Evolutionary conservation across 2,329 filamentous ascomycete genomes (phyloP), one percentile per base, ranked within the genome.

Genomic region (Fusarium keratoplasticum): DNA sequence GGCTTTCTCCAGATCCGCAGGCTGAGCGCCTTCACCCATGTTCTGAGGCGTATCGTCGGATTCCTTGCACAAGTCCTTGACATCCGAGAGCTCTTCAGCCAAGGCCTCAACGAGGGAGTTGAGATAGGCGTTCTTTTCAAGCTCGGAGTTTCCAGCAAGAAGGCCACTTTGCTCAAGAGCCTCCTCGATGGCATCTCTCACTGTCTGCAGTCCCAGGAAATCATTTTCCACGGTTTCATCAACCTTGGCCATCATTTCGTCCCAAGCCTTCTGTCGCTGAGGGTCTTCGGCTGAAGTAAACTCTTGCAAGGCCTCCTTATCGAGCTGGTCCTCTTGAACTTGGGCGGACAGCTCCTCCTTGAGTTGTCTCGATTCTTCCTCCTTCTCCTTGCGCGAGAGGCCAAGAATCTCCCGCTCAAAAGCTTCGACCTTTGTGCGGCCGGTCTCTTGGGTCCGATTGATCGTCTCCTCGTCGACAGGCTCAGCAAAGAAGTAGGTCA

Each of bases 401-500:
- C 87, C 90, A 50, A 91, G 84, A 18, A 94, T 87, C 16, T 87
- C 83, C 42, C 86, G 87, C 81, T 97, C 93, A 74, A 94, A 94
- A 14, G 89, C 89, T 57, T 93, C 90, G 25, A 95, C 88, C 36
- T 89, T 88, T 20, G 86, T 89, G 72, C 90, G 89, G 67, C 89
- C 91, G 16, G 87, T 87, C 25, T 86, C 89, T 80, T 98, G 96
- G n/a, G 96, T 93, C 14, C 84, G 82, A 20, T 92, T 85, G 71
- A 97, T 94, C 62, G 94, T 87, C 6, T 91, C 88, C 6, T 94
- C 89, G 0, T 89, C 89, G 62, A 98, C 91, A 5, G 96, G 95
- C 81, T 97, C 93, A 16, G 92, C 95, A 79, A 98, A 97, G 62
- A 98, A 90, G 79, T 97, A 96, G 90, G 98, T 95, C 77, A 93